These are phyloP conservation scores for Yamadazyma spencermartinsiae DNA, from an alignment of 1,139 yeast genomes.

Conservation along the genomic window DNA sequence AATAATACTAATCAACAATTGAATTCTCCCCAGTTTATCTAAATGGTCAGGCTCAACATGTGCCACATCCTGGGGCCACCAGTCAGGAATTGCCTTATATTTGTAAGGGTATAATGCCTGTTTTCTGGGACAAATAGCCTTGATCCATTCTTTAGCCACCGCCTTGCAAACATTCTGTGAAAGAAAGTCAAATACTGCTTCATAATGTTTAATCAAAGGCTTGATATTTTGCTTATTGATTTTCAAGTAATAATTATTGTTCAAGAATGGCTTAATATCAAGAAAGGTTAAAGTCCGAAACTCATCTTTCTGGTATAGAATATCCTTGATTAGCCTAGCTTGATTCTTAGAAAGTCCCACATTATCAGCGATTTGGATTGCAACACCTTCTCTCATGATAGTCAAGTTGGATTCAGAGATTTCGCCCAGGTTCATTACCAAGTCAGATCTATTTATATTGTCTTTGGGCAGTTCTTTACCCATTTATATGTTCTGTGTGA, in stretches of 20 bases:
- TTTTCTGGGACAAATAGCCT: constrained; percentile 63
- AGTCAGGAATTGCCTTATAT: constrained; percentile 52
- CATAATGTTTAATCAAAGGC: constrained; percentile 16
- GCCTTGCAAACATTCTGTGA: constrained; percentile 58
- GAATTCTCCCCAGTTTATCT: constrained; percentile 54
- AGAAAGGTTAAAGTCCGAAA: constrained; percentile 11
- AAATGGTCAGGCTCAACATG: constrained; percentile 79
- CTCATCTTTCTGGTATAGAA: constrained; percentile 10
- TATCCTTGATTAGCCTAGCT: constrained; percentile 9
- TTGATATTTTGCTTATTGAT: constrained; percentile 3
- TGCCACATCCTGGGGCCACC: constrained; percentile 68
- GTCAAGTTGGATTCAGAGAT: too few relatives aligned
- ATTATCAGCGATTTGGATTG: background rate
- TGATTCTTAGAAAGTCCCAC: constrained; percentile 13
- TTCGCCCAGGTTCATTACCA: background rate
- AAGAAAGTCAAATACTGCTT: constrained; percentile 18
- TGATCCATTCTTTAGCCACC: constrained; percentile 70
- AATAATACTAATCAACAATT: constrained; percentile 46
- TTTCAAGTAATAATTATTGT: constrained; percentile 5
- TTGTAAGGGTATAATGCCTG: constrained; percentile 68
- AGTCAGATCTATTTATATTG: background rate
- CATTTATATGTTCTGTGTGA: too few relatives aligned
- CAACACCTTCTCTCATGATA: background rate
- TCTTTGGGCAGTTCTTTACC: too few relatives aligned
- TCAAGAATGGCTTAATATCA: constrained; percentile 15